Conservation (phyloP, 2,329 filamentous ascomycete genomes). For the Rhynchosporium secalis region DNA sequence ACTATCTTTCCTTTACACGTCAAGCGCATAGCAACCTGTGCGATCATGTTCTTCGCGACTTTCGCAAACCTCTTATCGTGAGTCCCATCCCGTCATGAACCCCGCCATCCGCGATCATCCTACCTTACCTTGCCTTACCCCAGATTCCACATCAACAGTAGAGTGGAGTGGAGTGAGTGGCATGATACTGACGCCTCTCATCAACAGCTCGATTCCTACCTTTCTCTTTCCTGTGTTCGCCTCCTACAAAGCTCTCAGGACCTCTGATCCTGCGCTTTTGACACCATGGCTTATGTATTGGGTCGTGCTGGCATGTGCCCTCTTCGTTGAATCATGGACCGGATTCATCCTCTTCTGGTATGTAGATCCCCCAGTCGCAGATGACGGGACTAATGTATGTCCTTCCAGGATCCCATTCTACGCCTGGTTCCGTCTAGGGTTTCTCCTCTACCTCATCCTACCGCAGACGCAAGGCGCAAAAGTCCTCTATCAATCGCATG, state of each 20-base stretch:
- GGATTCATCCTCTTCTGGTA: constrained; percentile 84
- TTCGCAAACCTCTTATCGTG: constrained; percentile 77
- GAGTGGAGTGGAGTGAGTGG: background rate
- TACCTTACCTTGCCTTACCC: constrained; percentile 8
- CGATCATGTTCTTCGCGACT: constrained; percentile 68
- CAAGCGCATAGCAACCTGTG: background rate
- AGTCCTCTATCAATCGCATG: constrained; percentile 77
- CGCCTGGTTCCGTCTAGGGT: constrained; percentile 81
- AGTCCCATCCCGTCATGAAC: constrained; percentile 42
- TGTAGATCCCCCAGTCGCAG: constrained; percentile 23
- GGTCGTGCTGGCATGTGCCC: constrained; percentile 81
- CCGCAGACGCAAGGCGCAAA: constrained; percentile 94
- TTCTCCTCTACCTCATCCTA: constrained; percentile 93
- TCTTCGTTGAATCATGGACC: constrained; percentile 83
- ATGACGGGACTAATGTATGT: constrained; percentile 18
- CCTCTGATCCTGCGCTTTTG: constrained; percentile 82
- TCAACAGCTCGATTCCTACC: constrained; percentile 73
- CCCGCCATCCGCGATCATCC: constrained; percentile 28
- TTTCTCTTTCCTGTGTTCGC: constrained; percentile 95
- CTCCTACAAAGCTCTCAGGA: constrained; percentile 96
- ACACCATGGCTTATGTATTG: constrained; percentile 99
- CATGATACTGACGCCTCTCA: constrained; percentile 27
- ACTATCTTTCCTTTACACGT: background rate
- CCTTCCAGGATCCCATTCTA: constrained; percentile 80
- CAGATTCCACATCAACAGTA: constrained; percentile 9